Base-by-base conservation (phyloP, 2,329 filamentous ascomycete species). In the Aspergillus pseudoglaucus region DNA sequence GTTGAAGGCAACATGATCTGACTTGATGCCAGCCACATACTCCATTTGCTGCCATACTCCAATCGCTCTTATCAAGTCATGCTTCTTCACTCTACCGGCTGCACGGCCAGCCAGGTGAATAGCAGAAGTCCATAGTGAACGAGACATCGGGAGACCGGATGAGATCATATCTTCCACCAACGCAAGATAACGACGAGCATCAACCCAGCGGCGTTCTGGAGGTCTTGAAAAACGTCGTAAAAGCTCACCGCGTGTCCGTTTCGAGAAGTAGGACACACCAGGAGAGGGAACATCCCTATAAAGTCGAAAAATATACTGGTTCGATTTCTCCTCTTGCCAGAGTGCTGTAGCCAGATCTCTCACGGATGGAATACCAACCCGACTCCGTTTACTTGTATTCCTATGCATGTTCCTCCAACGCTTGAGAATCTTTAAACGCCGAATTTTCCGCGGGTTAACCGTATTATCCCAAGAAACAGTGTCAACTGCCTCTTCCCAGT, bases 1-100 rank as follows among this genome's bases (percentile, higher is more conserved):
- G 62, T 93, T 95, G 68, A 98, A 94, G 0, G 91, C 95, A n/a
- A 90, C 84, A 43, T 82, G 77, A 57, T 86, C 87, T 32, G 80
- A 84, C 55, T 72, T 71, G 12, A 89, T 66, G 1, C 80, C 78
- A 2, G 83, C 83, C 4, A 81, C 72, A 42, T 80, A 76, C 67
- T 98, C 93, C 90, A 97, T 97, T 59, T 93, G 83, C 54, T 81
- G 83, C 90, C 91, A 98, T 20, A 94, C 69, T 42, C 82, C 79
- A 41, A 98, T 74, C 0, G 88, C 84, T 4, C 81, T 78, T 65
- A 87, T 74, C 39, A 88, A 67, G 64, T 90, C 78, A 37, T 77
- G 60, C 40, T 78, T 74, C 41, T 80, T 76, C 35, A 83, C 74
- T 9, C 61, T 73, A 7, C 79, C 74, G 53, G 85, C 81, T 57